phyloP scores from a whole-genome alignment of 306 rosid species.

The Begonia peltatifolia region DNA sequence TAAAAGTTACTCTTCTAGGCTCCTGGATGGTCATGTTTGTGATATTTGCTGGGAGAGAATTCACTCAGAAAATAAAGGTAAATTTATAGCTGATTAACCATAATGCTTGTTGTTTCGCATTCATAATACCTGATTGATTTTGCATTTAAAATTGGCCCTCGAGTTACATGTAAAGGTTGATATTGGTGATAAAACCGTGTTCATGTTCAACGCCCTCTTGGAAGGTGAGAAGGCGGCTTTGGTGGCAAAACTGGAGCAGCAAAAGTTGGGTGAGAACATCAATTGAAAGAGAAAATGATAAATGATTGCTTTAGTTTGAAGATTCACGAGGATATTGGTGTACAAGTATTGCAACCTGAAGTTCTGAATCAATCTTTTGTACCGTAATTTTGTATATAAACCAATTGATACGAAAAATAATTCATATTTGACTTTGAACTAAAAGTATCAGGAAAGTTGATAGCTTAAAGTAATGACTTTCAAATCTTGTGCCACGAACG shows the following conservation, averaged over 20 bases:
- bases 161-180: constrained; percentile 44
- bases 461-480: no score
- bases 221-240: constrained; percentile 53
- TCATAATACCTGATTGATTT: neutral
- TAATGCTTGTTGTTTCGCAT: neutral
- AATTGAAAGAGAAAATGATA: constrained; percentile 6
- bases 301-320: no score
- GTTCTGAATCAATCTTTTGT: no score
- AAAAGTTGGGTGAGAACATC: constrained; percentile 11
- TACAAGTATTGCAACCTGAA: no score
- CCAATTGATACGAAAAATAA: no score
- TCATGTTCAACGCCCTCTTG: constrained; percentile 54
- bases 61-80: constrained; percentile 87
- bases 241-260: constrained; percentile 55
- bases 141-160: constrained; percentile 1
- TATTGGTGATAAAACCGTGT: constrained; percentile 87
- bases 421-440: no score
- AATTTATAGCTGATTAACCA: neutral
- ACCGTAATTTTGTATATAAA: no score
- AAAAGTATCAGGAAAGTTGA: no score
- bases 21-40: constrained; percentile 65
- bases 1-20: constrained; percentile 47
- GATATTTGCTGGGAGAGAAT: constrained; percentile 81
- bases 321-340: no score
- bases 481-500: no score